Base-by-base conservation (phyloP, 2,329 filamentous ascomycete genomes). In the Alternaria ventricosa region DNA sequence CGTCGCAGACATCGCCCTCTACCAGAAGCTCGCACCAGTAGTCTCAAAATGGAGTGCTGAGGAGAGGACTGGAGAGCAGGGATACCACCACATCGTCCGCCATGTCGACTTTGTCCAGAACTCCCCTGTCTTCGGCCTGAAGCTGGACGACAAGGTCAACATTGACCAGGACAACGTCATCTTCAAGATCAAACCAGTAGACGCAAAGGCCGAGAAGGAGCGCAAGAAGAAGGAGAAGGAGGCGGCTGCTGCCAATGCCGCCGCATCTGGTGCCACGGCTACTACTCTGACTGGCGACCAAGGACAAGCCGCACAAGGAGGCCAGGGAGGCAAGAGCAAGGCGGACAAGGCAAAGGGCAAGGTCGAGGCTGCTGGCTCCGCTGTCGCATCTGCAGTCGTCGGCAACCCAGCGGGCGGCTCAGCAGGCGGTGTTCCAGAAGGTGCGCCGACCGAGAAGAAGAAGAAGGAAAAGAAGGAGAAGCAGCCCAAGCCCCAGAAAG, bases 101-200 rank as follows among this genome's bases (percentile, higher is more conserved):
- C 92, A 93, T 79, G 82, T 97, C 76, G 95, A 97, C 83, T 97
- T 97, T 79, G 92, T 98, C 68, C 95, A 98, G 85, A 97, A 97
- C 84, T 91, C 92, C 50, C 85, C 89, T 1, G 71, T 89, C 49
- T 86, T 96, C 66, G 90, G 86, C 18, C 85, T 97, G 64, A 87
- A 87, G 65, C 83, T 97, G 69, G 84, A 86, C 65, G 89, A 96
- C 77, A 97, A 96, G 86, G 83, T 97, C 74, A 83, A 84, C 70
- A 87, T 98, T 71, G 90, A 97, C 79, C 84, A 88, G 55, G 89
- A 94, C 74, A 91, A 94, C 72, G 88, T 98, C 63, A 87, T 93
- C 67, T 94, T 94, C 80, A 90, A 94, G 73, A 95, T 96, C 84
- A 95, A 95, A 72, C 92, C 92, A 20, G 89, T 95, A 66, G 94